Percentiles rank a stretch among this genome's conserved stretches.
Conservation (phyloP, 345 rosid genomes). For the Eucalyptus curtisii region DNA sequence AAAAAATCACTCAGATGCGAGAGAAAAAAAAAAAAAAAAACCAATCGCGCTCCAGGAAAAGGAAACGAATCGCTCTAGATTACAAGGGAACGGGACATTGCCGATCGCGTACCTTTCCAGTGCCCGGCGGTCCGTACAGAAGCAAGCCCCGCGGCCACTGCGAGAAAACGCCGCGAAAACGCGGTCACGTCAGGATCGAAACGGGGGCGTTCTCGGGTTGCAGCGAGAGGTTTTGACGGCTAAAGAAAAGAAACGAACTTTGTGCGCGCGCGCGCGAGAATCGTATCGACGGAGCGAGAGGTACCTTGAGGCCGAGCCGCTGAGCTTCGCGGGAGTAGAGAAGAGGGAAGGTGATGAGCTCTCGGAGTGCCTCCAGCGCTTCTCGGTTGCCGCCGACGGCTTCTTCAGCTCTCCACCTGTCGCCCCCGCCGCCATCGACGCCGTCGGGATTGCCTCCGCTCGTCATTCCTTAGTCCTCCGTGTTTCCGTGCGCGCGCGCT, state of each 20-base stretch:
- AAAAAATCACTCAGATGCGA: background rate
- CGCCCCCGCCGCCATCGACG: background rate
- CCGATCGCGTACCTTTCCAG: conserved; percentile 61
- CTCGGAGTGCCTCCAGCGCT: conserved; percentile 78
- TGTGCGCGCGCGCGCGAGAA: background rate
- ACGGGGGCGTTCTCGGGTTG: background rate
- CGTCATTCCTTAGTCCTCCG: background rate
- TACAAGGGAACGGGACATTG: background rate
- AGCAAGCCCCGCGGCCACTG: conserved; percentile 92
- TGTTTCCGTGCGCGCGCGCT: background rate
- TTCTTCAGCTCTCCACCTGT: conserved; percentile 54
- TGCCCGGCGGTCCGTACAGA: conserved; percentile 85
- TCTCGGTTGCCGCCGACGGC: conserved; percentile 66
- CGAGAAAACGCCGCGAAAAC: background rate
- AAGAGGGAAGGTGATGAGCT: conserved; percentile 70
- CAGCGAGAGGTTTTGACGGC: background rate
- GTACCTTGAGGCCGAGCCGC: conserved; percentile 74
- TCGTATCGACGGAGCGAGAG: background rate
- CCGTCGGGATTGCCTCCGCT: background rate
- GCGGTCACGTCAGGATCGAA: background rate
- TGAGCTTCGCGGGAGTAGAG: conserved; percentile 55
- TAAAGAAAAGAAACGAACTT: background rate
- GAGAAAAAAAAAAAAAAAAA: background rate
- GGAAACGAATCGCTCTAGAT: background rate
- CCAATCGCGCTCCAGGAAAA: background rate